Base-by-base conservation (phyloP, 495 filamentous ascomycete species). In the Neurospora sp. region DNA sequence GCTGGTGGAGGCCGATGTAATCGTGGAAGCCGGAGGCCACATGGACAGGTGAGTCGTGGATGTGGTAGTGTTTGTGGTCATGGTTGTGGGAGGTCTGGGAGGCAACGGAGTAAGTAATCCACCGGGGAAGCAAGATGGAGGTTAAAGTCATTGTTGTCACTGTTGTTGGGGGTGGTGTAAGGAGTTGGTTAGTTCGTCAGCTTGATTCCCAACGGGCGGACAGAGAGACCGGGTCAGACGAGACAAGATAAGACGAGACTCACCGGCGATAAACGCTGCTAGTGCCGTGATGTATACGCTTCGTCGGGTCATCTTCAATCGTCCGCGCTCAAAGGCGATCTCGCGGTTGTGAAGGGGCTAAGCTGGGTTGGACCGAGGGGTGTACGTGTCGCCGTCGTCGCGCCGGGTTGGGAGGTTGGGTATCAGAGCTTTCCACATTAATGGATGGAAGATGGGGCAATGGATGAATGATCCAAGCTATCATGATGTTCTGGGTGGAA, bases 121-220 rank as follows among this genome's bases (percentile, higher is more conserved):
- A 98, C 77, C 88, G 86, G 0, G 95, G 93, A 37, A 92, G 84
- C 59, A 91, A 79, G 77, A 95, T 93, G 39, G 91, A 86, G 36
- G 89, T 84, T 42, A 98, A 82, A 28, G 93, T 96, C 78, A 97
- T 85, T 21, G 86, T 89, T 45, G 92, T 93, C 43, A 92, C 94
- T 97, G 71, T 69, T n/a, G 21, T 39, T 39, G 38, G 38, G 38
- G 38, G 13, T 36, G 21, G 48, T 59, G 59, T 54, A 21, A 72
- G 24, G 31, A 42, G 71, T 37, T 34, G 3, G 19, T 43, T 43
- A n/a, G 43, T 48, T 48, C 19, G 21, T 48, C 43, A 48, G 43
- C 43, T 48, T n/a, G 5, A 40, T 42, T 42, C 15, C 39, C 15
- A 5, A 17, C 15, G 39, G 39, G 39, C 39, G 38, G 38, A 10